Evolutionary conservation across 2,329 filamentous ascomycete species (phyloP).

Genomic region (Orbilia javanica): DNA sequence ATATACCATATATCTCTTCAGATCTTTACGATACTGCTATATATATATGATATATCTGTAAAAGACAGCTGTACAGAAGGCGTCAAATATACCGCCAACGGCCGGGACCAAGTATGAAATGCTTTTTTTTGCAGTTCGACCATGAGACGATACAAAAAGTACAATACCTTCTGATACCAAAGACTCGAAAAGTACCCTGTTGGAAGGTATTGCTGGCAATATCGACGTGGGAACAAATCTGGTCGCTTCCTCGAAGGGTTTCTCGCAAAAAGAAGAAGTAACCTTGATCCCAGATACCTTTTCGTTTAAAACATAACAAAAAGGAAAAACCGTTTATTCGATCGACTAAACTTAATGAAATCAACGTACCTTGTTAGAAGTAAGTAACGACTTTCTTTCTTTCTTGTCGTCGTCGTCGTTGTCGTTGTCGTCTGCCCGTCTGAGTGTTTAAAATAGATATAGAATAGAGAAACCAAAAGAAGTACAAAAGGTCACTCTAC

Average conservation of each 20-base stretch:
- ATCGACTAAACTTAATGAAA: background rate
- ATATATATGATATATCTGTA: background rate
- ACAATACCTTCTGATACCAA: too few species aligned
- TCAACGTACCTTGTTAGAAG: background rate
- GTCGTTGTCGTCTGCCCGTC: too few species aligned
- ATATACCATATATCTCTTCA: too few species aligned
- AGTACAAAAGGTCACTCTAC: conserved; percentile 15
- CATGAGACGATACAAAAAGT: background rate
- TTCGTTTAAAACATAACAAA: conserved; percentile 3
- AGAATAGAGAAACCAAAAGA: background rate
- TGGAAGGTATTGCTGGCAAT: background rate
- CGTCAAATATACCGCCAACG: conserved; percentile 29
- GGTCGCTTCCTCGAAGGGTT: background rate
- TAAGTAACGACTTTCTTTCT: background rate
- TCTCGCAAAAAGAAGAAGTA: background rate
- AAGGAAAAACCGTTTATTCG: background rate
- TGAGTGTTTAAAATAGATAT: background rate
- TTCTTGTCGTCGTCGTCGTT: background rate
- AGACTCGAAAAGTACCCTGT: too few species aligned
- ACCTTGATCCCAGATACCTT: conserved; percentile 44
- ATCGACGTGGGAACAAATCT: conserved; percentile 2
- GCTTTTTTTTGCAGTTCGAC: background rate
- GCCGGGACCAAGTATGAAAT: conserved; percentile 26
- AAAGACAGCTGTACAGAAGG: too few species aligned
- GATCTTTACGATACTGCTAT: too few species aligned